Evolutionary conservation across 1,139 yeast species (phyloP).

Genomic region (Candida sanyaensis): DNA sequence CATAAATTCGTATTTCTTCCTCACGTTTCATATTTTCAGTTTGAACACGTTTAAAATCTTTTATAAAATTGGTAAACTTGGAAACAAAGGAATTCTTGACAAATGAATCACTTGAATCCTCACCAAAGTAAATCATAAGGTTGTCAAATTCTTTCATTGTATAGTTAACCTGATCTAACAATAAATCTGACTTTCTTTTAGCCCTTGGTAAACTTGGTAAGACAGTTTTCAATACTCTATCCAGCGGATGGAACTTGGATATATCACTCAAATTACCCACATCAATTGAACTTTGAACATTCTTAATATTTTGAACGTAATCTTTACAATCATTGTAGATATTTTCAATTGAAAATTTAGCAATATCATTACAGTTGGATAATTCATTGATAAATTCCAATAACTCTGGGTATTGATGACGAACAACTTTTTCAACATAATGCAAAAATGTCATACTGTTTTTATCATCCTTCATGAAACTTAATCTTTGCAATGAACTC

Average conservation of each 20-base stretch:
- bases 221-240: conserved; percentile 61
- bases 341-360: conserved; percentile 70
- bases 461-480: conserved; percentile 76
- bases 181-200: conserved; percentile 61
- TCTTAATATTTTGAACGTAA: conserved; percentile 56
- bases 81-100: conserved; percentile 69
- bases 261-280: conserved; percentile 77
- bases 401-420: conserved; percentile 69
- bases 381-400: conserved; percentile 61
- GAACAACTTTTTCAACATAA: conserved; percentile 71
- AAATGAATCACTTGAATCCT: conserved; percentile 69
- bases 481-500: conserved; percentile 70
- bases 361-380: conserved; percentile 56
- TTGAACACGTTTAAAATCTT: conserved; percentile 76
- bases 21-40: conserved; percentile 76
- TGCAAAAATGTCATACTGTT: conserved; percentile 79
- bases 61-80: conserved; percentile 71
- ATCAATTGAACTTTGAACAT: conserved; percentile 72
- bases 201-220: conserved; percentile 70
- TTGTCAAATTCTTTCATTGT: conserved; percentile 70
- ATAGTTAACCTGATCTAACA: conserved; percentile 61
- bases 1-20: conserved; percentile 76
- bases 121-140: conserved; percentile 75
- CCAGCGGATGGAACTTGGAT: conserved; percentile 73
- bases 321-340: conserved; percentile 62